Conservation (phyloP, 2,329 filamentous ascomycete species). For the Monosporascus sp. region DNA sequence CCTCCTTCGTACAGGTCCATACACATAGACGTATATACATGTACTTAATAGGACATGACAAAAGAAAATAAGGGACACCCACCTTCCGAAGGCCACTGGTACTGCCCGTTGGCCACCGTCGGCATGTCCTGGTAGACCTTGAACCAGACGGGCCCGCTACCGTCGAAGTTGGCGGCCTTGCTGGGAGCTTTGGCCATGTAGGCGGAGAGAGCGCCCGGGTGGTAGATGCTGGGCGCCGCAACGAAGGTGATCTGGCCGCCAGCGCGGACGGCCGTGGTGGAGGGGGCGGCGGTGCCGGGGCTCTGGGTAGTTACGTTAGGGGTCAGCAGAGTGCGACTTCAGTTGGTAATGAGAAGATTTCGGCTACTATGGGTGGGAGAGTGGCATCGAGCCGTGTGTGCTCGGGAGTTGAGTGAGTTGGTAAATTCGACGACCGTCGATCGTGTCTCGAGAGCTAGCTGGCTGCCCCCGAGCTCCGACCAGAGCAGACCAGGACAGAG, state of each 20-base stretch:
- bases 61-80: constrained; percentile 2
- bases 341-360: too few relatives aligned
- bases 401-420: too few relatives aligned
- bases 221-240: constrained; percentile 33
- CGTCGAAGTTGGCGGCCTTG: constrained; percentile 31
- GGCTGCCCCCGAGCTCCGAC: too few relatives aligned
- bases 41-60: not conserved
- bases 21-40: not conserved
- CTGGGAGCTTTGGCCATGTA: constrained; percentile 38
- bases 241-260: constrained; percentile 36
- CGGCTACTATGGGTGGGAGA: too few relatives aligned
- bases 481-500: too few relatives aligned
- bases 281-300: constrained; percentile 27
- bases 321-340: too few relatives aligned
- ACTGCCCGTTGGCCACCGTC: constrained; percentile 23
- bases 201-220: constrained; percentile 34
- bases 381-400: too few relatives aligned
- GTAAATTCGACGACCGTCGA: too few relatives aligned
- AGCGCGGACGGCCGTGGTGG: constrained; percentile 32
- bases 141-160: constrained; percentile 35
- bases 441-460: too few relatives aligned
- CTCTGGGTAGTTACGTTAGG: not conserved
- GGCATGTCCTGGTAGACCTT: constrained; percentile 38
- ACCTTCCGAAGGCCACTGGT: constrained; percentile 35
- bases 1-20: too few relatives aligned